Evolutionary conservation across 2,329 filamentous ascomycete genomes (phyloP), one percentile per base, ranked within the genome.

Genomic region (Fusarium pseudocircinatum): DNA sequence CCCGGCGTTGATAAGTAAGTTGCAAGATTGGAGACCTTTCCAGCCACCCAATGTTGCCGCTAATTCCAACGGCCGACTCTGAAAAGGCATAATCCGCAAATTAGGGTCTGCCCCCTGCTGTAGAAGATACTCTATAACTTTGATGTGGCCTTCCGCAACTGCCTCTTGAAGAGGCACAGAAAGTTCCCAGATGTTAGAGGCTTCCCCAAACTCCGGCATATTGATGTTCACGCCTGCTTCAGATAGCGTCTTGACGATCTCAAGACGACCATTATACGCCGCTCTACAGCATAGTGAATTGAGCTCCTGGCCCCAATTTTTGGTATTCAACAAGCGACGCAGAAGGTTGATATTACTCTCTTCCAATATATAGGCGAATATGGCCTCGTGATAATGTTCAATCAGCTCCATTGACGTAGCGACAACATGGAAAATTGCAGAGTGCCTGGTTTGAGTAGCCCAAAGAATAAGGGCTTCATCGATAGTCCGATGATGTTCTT

Each of bases 1-100:
- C 13, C 44, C 44, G 6, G 18, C 26, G 1, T 22, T 13, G 8
- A 30, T 22, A 22, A 56, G 37, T 10, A 56, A 20, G 2, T 3
- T 10, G 39, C 39, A 57, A 26, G n/a, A 8, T 12, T 57, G 22
- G 1, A 34, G 18, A 0, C 39, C 28, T 26, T 34, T 43, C 8
- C 0, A 26, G 7, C n/a, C 39, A 7, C 39, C n/a, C 10, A 43
- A 16, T 0, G 0, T 0, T 16, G 13, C 39, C 7, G 53, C 52
- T 56, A 0, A 2, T 3, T 20, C 37, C 8, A 54, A 7, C 6
- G 50, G n/a, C n/a, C 9, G 16, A 15, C 40, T 22, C 6, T 4
- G 2, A 39, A 9, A 6, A 4, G 0, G 7, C 0, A 1, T n/a
- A 15, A 0, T 10, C 7, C 0, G 22, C 13, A 4, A 32, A 22